phyloP scores from a whole-genome alignment of 164 flowering plant species.

The Magnolia officinalis region DNA sequence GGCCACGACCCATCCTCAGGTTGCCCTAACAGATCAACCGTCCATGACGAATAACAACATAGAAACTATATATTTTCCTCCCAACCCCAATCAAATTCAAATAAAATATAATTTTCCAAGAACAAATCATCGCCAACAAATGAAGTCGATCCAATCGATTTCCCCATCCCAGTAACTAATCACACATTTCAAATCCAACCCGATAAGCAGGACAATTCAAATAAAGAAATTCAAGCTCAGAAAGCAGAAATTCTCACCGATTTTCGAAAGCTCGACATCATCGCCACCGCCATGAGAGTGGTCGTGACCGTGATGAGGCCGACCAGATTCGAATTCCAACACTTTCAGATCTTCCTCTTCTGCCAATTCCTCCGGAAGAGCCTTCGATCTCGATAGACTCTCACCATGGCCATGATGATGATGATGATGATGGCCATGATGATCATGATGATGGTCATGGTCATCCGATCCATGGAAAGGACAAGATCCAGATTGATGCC shows the following conservation, averaged over 20 bases:
- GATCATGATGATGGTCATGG: slow-evolving; percentile 11
- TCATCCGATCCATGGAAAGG: slow-evolving; percentile 25
- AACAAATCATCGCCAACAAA: neutral
- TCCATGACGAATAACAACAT: too few species aligned
- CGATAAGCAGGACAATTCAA: neutral
- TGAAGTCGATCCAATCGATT: neutral
- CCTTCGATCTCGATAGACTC: slow-evolving; percentile 13
- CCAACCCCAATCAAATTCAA: neutral
- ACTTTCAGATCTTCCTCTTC: slow-evolving; percentile 82
- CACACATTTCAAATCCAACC: too few species aligned
- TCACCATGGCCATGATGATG: slow-evolving; percentile 20
- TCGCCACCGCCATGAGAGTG: slow-evolving; percentile 12
- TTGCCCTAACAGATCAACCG: too few species aligned
- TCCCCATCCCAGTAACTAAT: too few species aligned
- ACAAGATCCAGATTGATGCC: slow-evolving; percentile 12
- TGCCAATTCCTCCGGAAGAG: slow-evolving; percentile 78
- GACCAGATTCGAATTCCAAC: slow-evolving; percentile 38
- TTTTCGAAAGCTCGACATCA: slow-evolving; percentile 39
- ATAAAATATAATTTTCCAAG: neutral
- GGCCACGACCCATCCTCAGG: too few species aligned
- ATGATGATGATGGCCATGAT: slow-evolving; percentile 14
- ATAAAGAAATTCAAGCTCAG: neutral
- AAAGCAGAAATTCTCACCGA: slow-evolving; percentile 34
- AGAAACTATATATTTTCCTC: neutral
- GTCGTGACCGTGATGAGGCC: slow-evolving; percentile 24